These are phyloP conservation scores for Suhomyces emberorum DNA, from an alignment of 805 yeast species.

Conservation along the genomic window DNA sequence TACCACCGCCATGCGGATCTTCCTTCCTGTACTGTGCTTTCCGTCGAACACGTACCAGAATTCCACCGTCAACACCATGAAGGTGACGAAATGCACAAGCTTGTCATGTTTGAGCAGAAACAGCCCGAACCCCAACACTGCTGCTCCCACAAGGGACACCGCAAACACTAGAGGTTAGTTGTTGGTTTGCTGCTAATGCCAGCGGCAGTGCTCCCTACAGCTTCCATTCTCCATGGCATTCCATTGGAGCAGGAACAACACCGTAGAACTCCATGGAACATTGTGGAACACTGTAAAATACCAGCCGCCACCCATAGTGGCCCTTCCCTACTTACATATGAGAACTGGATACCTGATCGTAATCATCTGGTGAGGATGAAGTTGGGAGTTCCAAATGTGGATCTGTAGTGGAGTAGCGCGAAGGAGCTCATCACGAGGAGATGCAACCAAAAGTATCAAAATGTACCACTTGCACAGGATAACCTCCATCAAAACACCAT, in stretches of 20 bases:
- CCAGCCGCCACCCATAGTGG: too few species aligned
- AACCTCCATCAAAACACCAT: too few species aligned
- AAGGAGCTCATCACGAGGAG: too few species aligned
- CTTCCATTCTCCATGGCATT: slow-evolving; percentile 1
- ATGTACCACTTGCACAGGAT: too few species aligned
- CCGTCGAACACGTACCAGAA: slow-evolving; percentile 46
- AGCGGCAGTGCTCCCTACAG: slow-evolving; percentile 6
- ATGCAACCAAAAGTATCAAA: too few species aligned
- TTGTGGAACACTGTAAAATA: too few species aligned
- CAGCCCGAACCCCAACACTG: slow-evolving; percentile 51
- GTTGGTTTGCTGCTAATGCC: neutral
- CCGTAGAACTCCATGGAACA: too few species aligned
- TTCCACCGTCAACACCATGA: slow-evolving; percentile 45
- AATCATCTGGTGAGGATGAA: slow-evolving; percentile 2
- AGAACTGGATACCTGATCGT: slow-evolving; percentile 7
- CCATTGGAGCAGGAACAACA: slow-evolving; percentile 4
- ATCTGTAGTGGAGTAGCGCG: too few species aligned
- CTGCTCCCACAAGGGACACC: slow-evolving; percentile 26
- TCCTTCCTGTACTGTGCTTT: slow-evolving; percentile 12
- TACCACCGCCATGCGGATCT: slow-evolving; percentile 15
- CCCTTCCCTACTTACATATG: slow-evolving; percentile 7
- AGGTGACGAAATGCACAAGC: slow-evolving; percentile 45
- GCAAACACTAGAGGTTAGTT: slow-evolving; percentile 23
- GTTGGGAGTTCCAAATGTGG: neutral
- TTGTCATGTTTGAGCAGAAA: slow-evolving; percentile 50